Base-by-base conservation (phyloP, 75 land plant species). In the Ceratopteris richardii region DNA sequence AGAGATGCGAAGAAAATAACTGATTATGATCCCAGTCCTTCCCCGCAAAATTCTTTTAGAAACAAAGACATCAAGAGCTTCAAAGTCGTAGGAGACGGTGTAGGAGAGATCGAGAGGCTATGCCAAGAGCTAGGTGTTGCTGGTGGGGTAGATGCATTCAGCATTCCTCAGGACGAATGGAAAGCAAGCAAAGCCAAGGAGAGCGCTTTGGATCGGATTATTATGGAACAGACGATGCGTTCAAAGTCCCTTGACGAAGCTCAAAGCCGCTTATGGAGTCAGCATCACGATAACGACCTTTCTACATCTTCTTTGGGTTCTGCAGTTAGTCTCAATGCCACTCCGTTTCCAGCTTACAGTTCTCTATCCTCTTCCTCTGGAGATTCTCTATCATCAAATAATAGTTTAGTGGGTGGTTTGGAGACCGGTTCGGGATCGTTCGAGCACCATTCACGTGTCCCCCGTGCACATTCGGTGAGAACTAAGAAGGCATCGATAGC, bases 171-270 rank as follows among this genome's bases (percentile, higher is more conserved):
- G 3, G 51, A 51, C 4, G 65, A 6, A 24, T 63, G 65, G 65
- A 57, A 63, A 54, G 65, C 65, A 29, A 37, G 65, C 16, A 63
- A 63, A 52, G 44, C 65, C 29, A 23, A 24, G 42, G 28, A n/a
- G 19, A 27, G 14, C 56, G 29, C 18, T 22, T 12, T 51, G 24
- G 20, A 50, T 54, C 53, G 65, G 24, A 30, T 48, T 12, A 48
- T 39, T 58, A 2, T 58, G 24, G 24, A 23, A 4, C 51, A 20
- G 4, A 48, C 3, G 51, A 12, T 6, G 6, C 21, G 51, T 48
- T 48, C 51, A 48, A 2, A 12, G 21, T 20, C 41, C 42, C 41
- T 42, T 63, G 44, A 65, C 31, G 1, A 65, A 41, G 7, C 37
- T 9, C 37, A 3, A 33, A 9, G 37, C 9, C 3, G 37, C 7